Evolutionary conservation across 2,329 filamentous ascomycete genomes (phyloP).

Genomic region (Arthroderma uncinatum): DNA sequence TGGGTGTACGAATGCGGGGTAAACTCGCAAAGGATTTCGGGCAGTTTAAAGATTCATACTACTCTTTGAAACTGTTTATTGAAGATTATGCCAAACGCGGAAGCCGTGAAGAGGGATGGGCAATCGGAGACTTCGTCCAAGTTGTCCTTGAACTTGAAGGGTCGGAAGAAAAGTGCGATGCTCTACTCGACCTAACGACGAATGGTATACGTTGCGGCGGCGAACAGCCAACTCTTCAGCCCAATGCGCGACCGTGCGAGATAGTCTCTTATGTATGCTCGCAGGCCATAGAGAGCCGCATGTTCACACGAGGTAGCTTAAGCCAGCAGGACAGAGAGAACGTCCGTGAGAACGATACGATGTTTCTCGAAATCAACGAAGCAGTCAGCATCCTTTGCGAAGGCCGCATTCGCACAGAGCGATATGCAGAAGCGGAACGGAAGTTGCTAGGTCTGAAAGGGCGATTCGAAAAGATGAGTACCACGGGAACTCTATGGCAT

Average conservation of each 20-base stretch:
- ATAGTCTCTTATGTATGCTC: slow-evolving; percentile 6
- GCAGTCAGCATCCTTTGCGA: slow-evolving; percentile 7
- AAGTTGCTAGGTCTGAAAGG: slow-evolving; percentile 1
- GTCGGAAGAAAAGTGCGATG: background rate
- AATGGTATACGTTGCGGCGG: background rate
- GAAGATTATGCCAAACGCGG: slow-evolving; percentile 7
- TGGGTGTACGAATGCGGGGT: slow-evolving; percentile 7
- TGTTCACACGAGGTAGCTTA: background rate
- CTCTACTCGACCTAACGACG: background rate
- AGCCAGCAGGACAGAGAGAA: slow-evolving; percentile 1
- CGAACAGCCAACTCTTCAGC: background rate
- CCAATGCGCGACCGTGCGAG: background rate
- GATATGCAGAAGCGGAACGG: background rate
- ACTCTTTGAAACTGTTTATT: slow-evolving; percentile 8
- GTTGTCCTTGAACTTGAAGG: slow-evolving; percentile 8
- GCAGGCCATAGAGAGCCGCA: slow-evolving; percentile 4
- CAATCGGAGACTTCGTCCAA: slow-evolving; percentile 7
- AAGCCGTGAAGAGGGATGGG: slow-evolving; percentile 9
- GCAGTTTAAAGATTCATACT: slow-evolving; percentile 7
- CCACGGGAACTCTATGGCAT: slow-evolving; percentile 3
- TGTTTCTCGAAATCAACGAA: slow-evolving; percentile 8
- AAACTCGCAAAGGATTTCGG: slow-evolving; percentile 10
- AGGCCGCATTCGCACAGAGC: background rate
- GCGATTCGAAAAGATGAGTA: slow-evolving; percentile 3
- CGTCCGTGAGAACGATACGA: slow-evolving; percentile 5